Percentiles rank a stretch among this genome's conserved stretches.
Conservation (phyloP, 345 rosid species). For the Eucalyptus brandiana region DNA sequence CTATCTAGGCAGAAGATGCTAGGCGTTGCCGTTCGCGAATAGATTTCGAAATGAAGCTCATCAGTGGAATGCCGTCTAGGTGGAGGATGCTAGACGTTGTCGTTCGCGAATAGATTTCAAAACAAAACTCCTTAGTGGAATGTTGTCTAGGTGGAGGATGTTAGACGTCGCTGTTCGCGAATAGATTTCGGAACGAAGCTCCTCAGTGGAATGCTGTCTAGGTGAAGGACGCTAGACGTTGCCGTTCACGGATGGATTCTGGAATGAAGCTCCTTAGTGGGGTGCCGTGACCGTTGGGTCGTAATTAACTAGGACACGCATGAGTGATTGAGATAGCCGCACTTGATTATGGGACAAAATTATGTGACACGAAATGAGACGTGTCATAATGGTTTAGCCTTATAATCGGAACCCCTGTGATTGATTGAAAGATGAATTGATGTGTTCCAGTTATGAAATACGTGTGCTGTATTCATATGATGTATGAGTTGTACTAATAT, state of each 20-base stretch:
- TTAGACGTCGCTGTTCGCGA: rapidly evolving
- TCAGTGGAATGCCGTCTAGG: no score
- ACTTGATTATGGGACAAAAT: rapidly evolving
- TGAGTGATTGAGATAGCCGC: rapidly evolving
- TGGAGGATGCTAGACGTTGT: rapidly evolving
- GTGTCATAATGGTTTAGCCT: no score
- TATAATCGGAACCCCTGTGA: rapidly evolving
- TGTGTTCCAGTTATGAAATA: no score
- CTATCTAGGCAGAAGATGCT: rapidly evolving
- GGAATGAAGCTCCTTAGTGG: no score
- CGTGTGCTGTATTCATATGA: no score
- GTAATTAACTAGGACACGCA: no score
- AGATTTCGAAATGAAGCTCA: rapidly evolving
- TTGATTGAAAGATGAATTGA: no score
- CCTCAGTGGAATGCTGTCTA: rapidly evolving
- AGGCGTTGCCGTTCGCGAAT: rapidly evolving
- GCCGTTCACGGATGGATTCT: rapidly evolving
- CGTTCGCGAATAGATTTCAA: rapidly evolving
- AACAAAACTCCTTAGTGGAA: no score
- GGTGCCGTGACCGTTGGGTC: rapidly evolving
- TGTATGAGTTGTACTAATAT: no score
- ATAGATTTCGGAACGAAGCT: no score
- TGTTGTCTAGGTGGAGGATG: rapidly evolving
- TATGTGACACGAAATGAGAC: rapidly evolving
- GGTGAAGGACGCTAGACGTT: rapidly evolving